A percentile compares a stretch with the other conserved stretches of the same genome.
These are phyloP conservation scores for Sugiyamaella neomexicana DNA, from an alignment of 1,139 yeast species.

Conservation along the genomic window DNA sequence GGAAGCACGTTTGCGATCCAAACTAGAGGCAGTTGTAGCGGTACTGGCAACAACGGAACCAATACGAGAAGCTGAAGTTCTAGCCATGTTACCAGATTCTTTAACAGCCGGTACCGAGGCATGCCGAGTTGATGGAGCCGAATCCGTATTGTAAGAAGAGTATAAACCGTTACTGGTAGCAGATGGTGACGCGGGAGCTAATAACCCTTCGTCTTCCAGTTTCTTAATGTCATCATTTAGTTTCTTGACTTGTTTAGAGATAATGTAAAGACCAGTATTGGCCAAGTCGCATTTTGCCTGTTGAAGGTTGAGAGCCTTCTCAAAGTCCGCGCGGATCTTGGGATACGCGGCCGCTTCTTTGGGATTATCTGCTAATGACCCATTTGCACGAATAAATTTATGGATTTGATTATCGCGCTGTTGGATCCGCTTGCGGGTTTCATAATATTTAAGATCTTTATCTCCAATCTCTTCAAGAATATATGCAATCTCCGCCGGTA, in stretches of 20 bases:
- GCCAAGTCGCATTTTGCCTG: slow-evolving; percentile 77
- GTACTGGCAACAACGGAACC: slow-evolving; percentile 6
- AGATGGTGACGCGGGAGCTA: slow-evolving; percentile 47
- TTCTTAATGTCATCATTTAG: slow-evolving; percentile 75
- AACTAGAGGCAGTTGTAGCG: neutral
- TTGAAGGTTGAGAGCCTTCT: slow-evolving; percentile 60
- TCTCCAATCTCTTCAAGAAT: slow-evolving; percentile 74
- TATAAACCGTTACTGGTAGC: slow-evolving; percentile 9
- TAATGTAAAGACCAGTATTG: slow-evolving; percentile 75
- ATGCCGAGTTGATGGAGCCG: slow-evolving; percentile 22
- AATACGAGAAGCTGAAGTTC: slow-evolving; percentile 11
- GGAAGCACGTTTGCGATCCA: slow-evolving; percentile 20
- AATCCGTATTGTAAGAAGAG: slow-evolving; percentile 17
- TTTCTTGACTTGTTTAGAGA: slow-evolving; percentile 69
- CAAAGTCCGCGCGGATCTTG: slow-evolving; percentile 71
- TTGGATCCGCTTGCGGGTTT: slow-evolving; percentile 64
- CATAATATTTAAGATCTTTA: slow-evolving; percentile 67
- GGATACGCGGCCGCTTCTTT: slow-evolving; percentile 69
- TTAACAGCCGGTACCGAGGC: slow-evolving; percentile 18
- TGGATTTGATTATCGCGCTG: slow-evolving; percentile 77
- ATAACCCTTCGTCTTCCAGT: slow-evolving; percentile 74
- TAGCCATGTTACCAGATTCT: slow-evolving; percentile 1
- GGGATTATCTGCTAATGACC: slow-evolving; percentile 78
- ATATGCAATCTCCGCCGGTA: slow-evolving; percentile 87
- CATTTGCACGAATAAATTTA: slow-evolving; percentile 79